Conservation (phyloP, 176 grass and related monocot species). For the Musa beccarii region DNA sequence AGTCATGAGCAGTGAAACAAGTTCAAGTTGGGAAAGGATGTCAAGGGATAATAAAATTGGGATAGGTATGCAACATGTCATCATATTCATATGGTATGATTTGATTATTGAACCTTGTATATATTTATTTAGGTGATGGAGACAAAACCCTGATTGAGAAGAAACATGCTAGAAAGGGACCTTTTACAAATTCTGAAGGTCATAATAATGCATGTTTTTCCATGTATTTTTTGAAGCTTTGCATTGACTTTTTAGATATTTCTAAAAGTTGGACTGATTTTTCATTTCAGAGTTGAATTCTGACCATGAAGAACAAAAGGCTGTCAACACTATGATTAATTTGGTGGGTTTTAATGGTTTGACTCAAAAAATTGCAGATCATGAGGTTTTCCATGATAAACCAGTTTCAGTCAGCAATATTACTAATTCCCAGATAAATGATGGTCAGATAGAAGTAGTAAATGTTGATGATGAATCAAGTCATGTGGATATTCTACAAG, state of each 20-base stretch:
- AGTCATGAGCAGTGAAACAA: conserved; percentile 42
- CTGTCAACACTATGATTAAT: conserved; percentile 8
- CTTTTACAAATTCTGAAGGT: neutral
- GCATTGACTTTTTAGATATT: neutral
- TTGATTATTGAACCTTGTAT: neutral
- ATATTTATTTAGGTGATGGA: conserved; percentile 9
- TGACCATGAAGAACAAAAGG: conserved; percentile 14
- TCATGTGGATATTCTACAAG: conserved; percentile 14
- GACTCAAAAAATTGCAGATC: conserved; percentile 26
- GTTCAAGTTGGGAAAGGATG: conserved; percentile 25
- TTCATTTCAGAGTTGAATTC: conserved; percentile 20
- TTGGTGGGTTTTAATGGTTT: conserved; percentile 26
- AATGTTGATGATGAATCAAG: conserved; percentile 7
- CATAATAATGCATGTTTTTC: neutral
- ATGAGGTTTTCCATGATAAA: conserved; percentile 33
- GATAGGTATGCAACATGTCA: conserved; percentile 22
- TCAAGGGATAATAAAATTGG: conserved; percentile 21
- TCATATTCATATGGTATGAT: neutral
- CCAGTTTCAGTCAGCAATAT: conserved; percentile 15
- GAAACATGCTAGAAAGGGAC: neutral
- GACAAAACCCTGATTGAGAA: neutral
- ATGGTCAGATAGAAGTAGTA: conserved; percentile 11
- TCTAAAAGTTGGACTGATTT: conserved; percentile 2
- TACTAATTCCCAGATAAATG: conserved; percentile 11
- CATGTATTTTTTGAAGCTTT: neutral